These are phyloP conservation scores for Rehmannia glutinosa DNA, from an alignment of 257 asterid genomes.

Conservation along the genomic window DNA sequence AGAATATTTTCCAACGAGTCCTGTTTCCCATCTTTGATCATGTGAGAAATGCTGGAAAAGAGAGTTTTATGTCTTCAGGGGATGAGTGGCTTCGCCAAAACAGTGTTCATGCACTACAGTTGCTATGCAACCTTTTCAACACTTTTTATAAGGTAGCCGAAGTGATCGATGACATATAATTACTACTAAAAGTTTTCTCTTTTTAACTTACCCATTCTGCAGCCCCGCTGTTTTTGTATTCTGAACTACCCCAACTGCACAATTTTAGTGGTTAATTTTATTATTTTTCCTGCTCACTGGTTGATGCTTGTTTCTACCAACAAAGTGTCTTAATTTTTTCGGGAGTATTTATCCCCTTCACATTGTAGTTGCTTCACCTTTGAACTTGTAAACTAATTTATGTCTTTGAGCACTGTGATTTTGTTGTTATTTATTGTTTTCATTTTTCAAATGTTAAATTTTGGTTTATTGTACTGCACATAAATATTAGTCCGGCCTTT, in stretches of 20 bases:
- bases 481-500: no score
- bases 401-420: neutral
- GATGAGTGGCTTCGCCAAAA: slow-evolving; percentile 89
- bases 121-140: slow-evolving; percentile 92
- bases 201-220: neutral
- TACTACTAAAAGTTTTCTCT: neutral
- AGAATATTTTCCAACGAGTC: slow-evolving; percentile 74
- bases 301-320: neutral
- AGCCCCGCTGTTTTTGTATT: no score
- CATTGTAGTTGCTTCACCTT: neutral
- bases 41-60: slow-evolving; percentile 84
- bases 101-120: slow-evolving; percentile 87
- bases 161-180: slow-evolving; percentile 12
- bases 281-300: neutral
- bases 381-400: neutral
- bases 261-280: neutral
- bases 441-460: neutral
- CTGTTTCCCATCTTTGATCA: slow-evolving; percentile 93
- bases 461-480: no score
- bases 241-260: no score
- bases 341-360: neutral
- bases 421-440: neutral
- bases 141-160: slow-evolving; percentile 86
- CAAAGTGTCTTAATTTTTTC: neutral
- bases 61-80: slow-evolving; percentile 41